Percentiles rank a stretch among this genome's conserved stretches.
These are phyloP conservation scores for Pseudocercospora vitis DNA, from an alignment of 2,329 filamentous ascomycete species.

Conservation along the genomic window DNA sequence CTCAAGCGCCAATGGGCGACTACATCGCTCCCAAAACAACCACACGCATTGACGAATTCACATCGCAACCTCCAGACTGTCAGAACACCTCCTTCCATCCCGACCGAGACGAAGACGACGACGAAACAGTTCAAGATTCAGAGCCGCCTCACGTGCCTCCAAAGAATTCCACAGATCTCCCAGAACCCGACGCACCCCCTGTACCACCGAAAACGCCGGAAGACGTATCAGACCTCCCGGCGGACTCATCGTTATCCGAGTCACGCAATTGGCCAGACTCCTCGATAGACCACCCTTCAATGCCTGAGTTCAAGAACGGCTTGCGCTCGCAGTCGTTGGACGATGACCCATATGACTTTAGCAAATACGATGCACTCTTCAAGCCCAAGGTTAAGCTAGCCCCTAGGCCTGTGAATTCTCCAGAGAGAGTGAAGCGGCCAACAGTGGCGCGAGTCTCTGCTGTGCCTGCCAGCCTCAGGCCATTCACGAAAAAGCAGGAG, in stretches of 20 bases:
- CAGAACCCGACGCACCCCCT: not conserved
- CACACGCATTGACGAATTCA: not conserved
- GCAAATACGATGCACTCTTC: slow-evolving; percentile 47
- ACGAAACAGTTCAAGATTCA: not conserved
- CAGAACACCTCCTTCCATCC: not conserved
- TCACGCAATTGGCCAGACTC: not conserved
- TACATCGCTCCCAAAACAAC: not conserved
- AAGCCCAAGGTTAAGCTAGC: slow-evolving; percentile 87
- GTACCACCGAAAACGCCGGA: not conserved
- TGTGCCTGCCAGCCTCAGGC: slow-evolving; percentile 32
- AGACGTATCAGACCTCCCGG: not conserved
- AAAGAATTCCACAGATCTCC: not conserved
- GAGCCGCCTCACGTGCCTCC: slow-evolving; percentile 1
- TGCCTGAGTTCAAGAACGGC: slow-evolving; percentile 2
- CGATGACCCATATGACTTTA: slow-evolving; percentile 48
- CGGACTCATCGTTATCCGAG: not conserved
- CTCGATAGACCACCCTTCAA: not conserved
- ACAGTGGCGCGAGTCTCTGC: slow-evolving; percentile 52
- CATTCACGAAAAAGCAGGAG: slow-evolving; percentile 34
- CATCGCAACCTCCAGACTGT: not conserved
- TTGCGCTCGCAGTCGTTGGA: slow-evolving; percentile 26
- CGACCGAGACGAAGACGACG: not conserved
- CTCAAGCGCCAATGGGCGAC: not conserved
- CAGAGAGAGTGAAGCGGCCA: slow-evolving; percentile 53
- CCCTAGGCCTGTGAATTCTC: slow-evolving; percentile 67